Evolutionary conservation across 73 alveolate species (phyloP), one percentile per base, ranked within the genome.

Genomic region (Paramecium octaurelia): DNA sequence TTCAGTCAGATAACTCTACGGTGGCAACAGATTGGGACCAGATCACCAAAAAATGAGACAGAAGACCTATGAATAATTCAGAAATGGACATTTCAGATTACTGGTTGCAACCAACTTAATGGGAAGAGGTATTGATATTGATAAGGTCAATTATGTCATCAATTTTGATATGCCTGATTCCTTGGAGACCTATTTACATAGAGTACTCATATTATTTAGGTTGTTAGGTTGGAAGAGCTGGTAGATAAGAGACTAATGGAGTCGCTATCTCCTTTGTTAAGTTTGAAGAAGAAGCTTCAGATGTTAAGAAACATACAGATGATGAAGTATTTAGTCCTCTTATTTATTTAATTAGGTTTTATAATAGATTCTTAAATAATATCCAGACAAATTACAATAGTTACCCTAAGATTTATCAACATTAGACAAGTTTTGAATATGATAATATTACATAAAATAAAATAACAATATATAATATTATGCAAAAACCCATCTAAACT

Each of bases 51-150:
- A 44, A 24, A 9, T 80, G 76, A 80, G 91, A 80, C 23, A 80
- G 23, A 80, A 80, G 38, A 80, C 91, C 2, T 80, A 80, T 80
- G 91, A 80, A 43, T 46, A 80, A 50, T 98, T 97, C 96, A 96
- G 99, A 97, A 98, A 96, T 34, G 97, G 98, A 95, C 97, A 98
- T 89, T 96, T 96, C 96, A 97, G 99, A 92, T 97, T 99, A 83
- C 91, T 99, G 96, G 99, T 99, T 10, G 99, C 99, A 5, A 99
- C 99, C 68, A 99, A 99, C 92, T 88, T 99, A 64, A 98, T 98
- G 96, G 99, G 99, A 85, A 98, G 99, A 93, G 99, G 99, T 58
- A 98, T 99, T 86, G 99, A 99, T 93, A 97, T 99, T 85, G 99
- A 98, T 92, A 98, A 96, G 92, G 99, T 99, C 95, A 99, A 99